A percentile compares a stretch with the other conserved stretches of the same genome.
Evolutionary conservation across 257 asterid genomes (phyloP).

Genomic region (Solanum appendiculatum): DNA sequence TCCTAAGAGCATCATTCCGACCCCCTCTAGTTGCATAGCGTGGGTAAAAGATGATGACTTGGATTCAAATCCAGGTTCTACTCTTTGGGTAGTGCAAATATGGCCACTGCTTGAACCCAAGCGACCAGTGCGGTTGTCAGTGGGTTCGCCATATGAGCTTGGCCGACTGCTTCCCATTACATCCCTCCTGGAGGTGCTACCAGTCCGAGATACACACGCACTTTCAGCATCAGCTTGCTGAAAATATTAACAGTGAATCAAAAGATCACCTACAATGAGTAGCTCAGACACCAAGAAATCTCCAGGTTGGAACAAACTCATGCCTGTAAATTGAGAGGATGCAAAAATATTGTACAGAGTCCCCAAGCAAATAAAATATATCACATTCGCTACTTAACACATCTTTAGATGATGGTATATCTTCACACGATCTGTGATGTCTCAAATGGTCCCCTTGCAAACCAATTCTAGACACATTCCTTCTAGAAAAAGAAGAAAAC

Average conservation of each 20-base stretch:
- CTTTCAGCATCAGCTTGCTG: conserved; percentile 59
- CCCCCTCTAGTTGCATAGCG: conserved; percentile 44
- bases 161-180: conserved; percentile 56
- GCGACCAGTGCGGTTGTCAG: conserved; percentile 38
- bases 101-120: conserved; percentile 53
- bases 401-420: conserved; percentile 53
- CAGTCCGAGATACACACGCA: conserved; percentile 45
- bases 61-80: conserved; percentile 56
- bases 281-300: neutral
- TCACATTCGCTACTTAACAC: conserved; percentile 28
- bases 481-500: conserved; percentile 39
- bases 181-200: conserved; percentile 60
- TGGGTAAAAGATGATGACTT: conserved; percentile 63
- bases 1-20: conserved; percentile 60
- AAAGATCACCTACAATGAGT: neutral
- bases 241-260: neutral
- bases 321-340: neutral
- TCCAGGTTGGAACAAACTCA: neutral
- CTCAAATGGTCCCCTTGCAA: conserved; percentile 41
- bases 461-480: conserved; percentile 41
- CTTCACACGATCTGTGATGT: conserved; percentile 51
- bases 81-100: conserved; percentile 35
- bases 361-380: neutral
- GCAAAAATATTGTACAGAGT: neutral
- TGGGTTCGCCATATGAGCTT: conserved; percentile 64